phyloP scores from a whole-genome alignment of 1,139 yeast species.

The Waltiozyma sp. region DNA sequence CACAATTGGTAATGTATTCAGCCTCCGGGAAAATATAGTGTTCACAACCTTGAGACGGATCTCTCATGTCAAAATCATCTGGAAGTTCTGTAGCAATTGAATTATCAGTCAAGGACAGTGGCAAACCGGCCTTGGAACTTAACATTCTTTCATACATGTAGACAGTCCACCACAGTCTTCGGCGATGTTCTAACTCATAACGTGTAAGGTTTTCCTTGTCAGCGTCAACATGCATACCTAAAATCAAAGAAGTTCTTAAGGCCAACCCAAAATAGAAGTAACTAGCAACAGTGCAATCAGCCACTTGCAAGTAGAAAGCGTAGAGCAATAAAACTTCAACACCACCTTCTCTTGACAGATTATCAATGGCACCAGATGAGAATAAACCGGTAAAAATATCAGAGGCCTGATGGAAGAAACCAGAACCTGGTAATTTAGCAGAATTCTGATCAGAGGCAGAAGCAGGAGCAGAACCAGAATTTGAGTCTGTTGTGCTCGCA shows the following conservation, averaged over 20 bases:
- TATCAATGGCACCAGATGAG: conserved; percentile 72
- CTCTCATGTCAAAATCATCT: conserved; percentile 52
- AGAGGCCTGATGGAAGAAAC: conserved; percentile 66
- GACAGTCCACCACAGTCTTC: conserved; percentile 88
- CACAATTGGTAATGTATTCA: conserved; percentile 68
- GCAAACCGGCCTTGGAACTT: conserved; percentile 77
- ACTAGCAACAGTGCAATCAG: conserved; percentile 76
- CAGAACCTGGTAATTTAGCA: conserved; percentile 59
- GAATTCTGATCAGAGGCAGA: neutral
- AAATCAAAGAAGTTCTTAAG: conserved; percentile 55
- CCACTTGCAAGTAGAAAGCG: conserved; percentile 76
- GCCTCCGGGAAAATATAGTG: conserved; percentile 74
- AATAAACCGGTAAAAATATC: conserved; percentile 64
- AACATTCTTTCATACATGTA: conserved; percentile 83
- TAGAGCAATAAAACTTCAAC: conserved; percentile 69
- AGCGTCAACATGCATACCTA: conserved; percentile 81
- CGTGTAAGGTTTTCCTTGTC: conserved; percentile 53
- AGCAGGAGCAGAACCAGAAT: neutral
- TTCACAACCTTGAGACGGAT: conserved; percentile 46
- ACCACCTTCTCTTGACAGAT: conserved; percentile 68
- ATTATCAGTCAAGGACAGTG: conserved; percentile 68
- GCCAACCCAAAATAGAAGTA: conserved; percentile 77
- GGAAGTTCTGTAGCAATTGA: conserved; percentile 72
- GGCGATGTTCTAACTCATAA: conserved; percentile 66
- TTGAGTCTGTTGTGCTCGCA: neutral